Base-by-base conservation (phyloP, 2,329 filamentous ascomycete genomes). In the Thelonectria blattea region DNA sequence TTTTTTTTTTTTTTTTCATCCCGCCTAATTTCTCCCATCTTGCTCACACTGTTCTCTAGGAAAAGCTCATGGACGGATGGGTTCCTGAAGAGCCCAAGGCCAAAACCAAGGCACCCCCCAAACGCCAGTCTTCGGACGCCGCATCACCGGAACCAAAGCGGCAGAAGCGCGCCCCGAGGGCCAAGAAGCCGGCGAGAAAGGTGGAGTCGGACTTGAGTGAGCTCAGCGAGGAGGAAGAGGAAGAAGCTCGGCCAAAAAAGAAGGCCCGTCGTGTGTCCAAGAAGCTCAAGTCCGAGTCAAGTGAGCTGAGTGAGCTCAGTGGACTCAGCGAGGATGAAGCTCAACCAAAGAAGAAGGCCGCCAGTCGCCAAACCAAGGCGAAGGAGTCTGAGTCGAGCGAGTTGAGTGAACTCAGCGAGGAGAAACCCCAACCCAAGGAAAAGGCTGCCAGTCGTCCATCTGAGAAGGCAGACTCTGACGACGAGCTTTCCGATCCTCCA, bases 91-190 rank as follows among this genome's bases (percentile, higher is more conserved):
- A 51, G 63, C 17, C 68, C 18, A 62, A 68, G 20, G 54, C 60
- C n/a, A 72, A 69, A 42, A 55, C 68, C 20, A 67, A 71, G 20
- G 60, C 72, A 12, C 64, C 65, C 3, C 61, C 67, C 50, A 79
- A 80, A 59, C 72, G 75, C 9, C 68, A 71, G 37, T 75, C 74
- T 15, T 62, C 70, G 48, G 77, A 78, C 32, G 58, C 67, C 11
- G 65, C 68, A 27, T 73, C 77, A 12, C 77, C 77, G 7, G 78
- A 79, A 34, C 68, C 77, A 6, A 79, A 79, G 60, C 77, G 78
- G 22, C 75, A 74, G 47, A 81, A 79, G 67, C 70, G 73, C 3
- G 65, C 70, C 3, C 65, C 67, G 52, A 65, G 61, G 50, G 48
- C 61, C 74, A 76, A 65, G 55, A 61, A 65, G 53, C 42, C 42